phyloP scores from a whole-genome alignment of 139 green algal genomes.

The Chlorella sp. region DNA sequence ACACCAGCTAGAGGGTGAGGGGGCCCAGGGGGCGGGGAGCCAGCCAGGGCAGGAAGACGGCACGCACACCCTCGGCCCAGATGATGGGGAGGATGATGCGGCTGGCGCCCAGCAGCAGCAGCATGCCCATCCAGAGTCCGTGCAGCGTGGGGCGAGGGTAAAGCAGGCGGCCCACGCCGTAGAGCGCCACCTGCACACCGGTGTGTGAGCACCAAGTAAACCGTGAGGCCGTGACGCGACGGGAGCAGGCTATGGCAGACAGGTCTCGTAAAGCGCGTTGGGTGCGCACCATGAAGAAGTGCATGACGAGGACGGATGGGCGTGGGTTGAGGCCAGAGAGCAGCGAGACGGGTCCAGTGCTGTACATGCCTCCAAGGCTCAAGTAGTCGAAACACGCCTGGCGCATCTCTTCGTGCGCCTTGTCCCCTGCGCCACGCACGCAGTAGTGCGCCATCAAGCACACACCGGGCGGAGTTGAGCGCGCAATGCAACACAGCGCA shows the following conservation, averaged over 20 bases:
- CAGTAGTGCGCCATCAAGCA: too few relatives aligned
- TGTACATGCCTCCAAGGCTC: conserved; percentile 75
- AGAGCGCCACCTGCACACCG: conserved; percentile 64
- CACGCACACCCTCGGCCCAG: conserved; percentile 45
- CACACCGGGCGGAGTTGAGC: too few relatives aligned
- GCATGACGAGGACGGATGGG: conserved; percentile 81
- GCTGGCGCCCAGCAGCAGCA: conserved; percentile 41
- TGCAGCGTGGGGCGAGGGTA: conserved; percentile 70
- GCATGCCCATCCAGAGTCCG: conserved; percentile 33
- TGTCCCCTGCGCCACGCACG: too few relatives aligned
- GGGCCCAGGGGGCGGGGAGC: conserved; percentile 56
- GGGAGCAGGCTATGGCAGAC: too few relatives aligned
- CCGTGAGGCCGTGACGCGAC: too few relatives aligned
- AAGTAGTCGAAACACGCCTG: conserved; percentile 98
- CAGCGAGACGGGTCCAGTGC: conserved; percentile 76
- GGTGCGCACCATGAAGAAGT: conserved; percentile 96
- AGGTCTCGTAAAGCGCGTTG: too few relatives aligned
- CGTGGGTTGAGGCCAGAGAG: conserved; percentile 86
- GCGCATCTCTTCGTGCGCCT: conserved; percentile 93
- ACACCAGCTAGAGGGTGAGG: too few relatives aligned
- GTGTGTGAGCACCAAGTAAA: too few relatives aligned
- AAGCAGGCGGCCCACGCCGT: conserved; percentile 81
- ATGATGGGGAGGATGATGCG: conserved; percentile 93
- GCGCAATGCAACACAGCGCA: too few relatives aligned
- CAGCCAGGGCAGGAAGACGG: conserved; percentile 71